Evolutionary conservation across 176 grass and related monocot genomes (phyloP).

Genomic region (Carex cristatella): DNA sequence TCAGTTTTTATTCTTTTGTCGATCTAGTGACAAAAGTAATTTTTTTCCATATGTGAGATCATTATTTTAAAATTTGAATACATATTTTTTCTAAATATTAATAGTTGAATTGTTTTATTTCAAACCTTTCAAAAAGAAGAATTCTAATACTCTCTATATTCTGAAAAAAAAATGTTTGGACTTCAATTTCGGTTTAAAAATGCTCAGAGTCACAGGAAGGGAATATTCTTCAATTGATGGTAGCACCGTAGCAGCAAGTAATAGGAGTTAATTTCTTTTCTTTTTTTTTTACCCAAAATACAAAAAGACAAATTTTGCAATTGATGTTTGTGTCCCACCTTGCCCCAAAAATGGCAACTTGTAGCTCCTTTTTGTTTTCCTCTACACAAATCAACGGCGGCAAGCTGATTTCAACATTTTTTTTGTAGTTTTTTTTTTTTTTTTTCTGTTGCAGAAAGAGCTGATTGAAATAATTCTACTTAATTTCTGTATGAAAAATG

Average conservation of each 20-base stretch:
- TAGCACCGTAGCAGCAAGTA: neutral
- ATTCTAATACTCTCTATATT: neutral
- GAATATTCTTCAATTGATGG: neutral
- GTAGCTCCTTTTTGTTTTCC: neutral
- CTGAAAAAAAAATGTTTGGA: neutral
- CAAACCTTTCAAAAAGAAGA: too few species aligned
- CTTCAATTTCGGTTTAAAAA: neutral
- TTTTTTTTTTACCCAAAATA: neutral
- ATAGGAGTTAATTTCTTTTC: neutral
- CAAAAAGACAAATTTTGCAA: neutral
- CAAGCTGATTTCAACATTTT: neutral
- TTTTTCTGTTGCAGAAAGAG: neutral
- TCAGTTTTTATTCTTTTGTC: too few species aligned
- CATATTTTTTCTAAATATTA: too few species aligned
- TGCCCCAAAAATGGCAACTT: neutral
- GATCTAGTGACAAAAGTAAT: too few species aligned
- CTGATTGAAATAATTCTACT: neutral
- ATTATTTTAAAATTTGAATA: too few species aligned
- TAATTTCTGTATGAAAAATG: neutral
- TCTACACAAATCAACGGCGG: neutral
- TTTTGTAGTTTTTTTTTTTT: neutral
- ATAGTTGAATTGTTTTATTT: too few species aligned
- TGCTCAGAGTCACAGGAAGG: neutral
- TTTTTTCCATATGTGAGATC: too few species aligned
- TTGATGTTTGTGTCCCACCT: neutral